Percentiles rank a stretch among this genome's conserved stretches.
Evolutionary conservation across 1,284 basidiomycete genomes (phyloP).

Genomic region (Vanrija humicola): DNA sequence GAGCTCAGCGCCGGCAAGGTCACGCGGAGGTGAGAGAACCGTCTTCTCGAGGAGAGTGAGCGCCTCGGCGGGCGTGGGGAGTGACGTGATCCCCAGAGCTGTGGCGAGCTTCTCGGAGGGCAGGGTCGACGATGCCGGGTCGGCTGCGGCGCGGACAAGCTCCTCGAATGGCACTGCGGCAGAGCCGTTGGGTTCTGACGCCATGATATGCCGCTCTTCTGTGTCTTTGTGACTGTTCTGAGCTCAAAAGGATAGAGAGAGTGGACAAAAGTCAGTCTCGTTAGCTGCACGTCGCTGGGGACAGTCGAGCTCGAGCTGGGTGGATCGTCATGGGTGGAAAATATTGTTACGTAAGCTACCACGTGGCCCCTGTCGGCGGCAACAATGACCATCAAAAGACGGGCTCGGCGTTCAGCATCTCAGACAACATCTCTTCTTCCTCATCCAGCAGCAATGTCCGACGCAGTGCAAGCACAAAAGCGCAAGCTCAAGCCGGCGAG

Average conservation of each 20-base stretch:
- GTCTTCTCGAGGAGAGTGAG: slow-evolving; percentile 32
- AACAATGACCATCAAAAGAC: background rate
- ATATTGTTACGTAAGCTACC: background rate
- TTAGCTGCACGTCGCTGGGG: too few species aligned
- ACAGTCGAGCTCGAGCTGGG: background rate
- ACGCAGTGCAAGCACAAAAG: slow-evolving; percentile 24
- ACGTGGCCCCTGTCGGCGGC: slow-evolving; percentile 2
- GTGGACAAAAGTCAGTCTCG: too few species aligned
- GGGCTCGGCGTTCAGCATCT: background rate
- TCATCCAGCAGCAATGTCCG: slow-evolving; percentile 20
- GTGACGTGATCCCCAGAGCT: slow-evolving; percentile 29
- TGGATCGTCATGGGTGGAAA: slow-evolving; percentile 4
- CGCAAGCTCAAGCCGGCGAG: slow-evolving; percentile 61
- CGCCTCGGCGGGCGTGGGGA: slow-evolving; percentile 22
- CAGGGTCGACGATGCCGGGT: slow-evolving; percentile 19
- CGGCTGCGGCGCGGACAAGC: slow-evolving; percentile 23
- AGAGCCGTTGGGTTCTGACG: background rate
- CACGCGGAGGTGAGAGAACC: slow-evolving; percentile 36
- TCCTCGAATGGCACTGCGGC: slow-evolving; percentile 16
- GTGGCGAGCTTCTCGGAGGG: slow-evolving; percentile 32
- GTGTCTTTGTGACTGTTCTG: too few species aligned
- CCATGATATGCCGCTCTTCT: too few species aligned
- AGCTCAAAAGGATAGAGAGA: too few species aligned
- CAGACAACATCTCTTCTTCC: too few species aligned
- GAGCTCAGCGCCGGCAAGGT: slow-evolving; percentile 30